Base-by-base conservation (phyloP, 2,329 filamentous ascomycete species). In the Metarhizium robertsii region DNA sequence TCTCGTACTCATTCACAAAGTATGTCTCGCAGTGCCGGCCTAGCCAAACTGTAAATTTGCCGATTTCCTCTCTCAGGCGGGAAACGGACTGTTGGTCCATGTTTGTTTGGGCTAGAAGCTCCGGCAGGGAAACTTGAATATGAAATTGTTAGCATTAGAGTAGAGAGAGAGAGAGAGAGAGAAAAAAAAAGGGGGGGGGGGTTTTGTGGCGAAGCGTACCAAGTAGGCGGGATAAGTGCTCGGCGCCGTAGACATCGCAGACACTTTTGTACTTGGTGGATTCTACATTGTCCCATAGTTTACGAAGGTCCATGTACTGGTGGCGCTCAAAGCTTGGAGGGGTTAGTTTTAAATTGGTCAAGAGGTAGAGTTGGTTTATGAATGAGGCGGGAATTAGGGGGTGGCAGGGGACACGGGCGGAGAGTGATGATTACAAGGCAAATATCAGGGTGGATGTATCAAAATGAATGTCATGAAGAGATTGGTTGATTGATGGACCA, bases 51-150 rank as follows among this genome's bases (percentile, higher is more conserved):
- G 87, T 90, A 71, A 99, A 86, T 71, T 91, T 92, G 62, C 83
- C 80, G 16, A 99, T 79, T 69, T 99, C 94, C 65, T 96, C 90
- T 13, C 91, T 86, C 30, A 97, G 82, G 50, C 91, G 87, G 59
- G 86, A 88, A 46, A 96, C 90, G 2, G 91, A 92, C 69, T 95
- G 91, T 53, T 87, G 79, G 66, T 97, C 94, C 91, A 99, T 96
- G 73, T 97, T 97, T 53, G 94, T 99, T 69, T 99, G 94, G 4
- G 92, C 92, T 59, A 97, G 85, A 45, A 97, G 84, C 67, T 99
- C 94, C 0, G 94, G 92, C 63, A 97, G 84, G 1, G 88, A 87
- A 3, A 95, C 92, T 96, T 20, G 8, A 11, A 13, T 6, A 4
- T 42, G 29, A 8, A 8, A 11, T 11, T 50, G 18, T 50, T 32